Percentiles rank a stretch among this genome's conserved stretches.
Conservation (phyloP, 805 yeast species). For the Saccharomyces kudriavzevii region DNA sequence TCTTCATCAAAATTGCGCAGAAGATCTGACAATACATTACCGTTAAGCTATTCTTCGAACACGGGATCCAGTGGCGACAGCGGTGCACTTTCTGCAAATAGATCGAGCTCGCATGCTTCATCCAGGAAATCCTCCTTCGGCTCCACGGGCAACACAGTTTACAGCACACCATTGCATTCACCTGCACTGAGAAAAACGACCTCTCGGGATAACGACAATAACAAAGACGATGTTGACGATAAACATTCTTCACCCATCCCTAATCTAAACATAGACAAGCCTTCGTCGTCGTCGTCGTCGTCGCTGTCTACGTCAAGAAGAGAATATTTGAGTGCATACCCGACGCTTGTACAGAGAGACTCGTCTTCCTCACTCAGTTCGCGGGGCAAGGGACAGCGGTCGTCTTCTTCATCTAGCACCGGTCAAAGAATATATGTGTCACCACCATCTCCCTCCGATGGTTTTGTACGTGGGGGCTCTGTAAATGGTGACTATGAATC, state of each 20-base stretch:
- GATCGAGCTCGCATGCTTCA: constrained; percentile 17
- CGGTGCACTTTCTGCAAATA: constrained; percentile 5
- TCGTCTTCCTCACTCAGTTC: background rate
- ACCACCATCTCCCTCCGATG: background rate
- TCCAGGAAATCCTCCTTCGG: constrained; percentile 21
- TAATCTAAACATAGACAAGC: background rate
- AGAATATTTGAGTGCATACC: background rate
- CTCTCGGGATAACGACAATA: background rate
- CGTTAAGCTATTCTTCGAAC: background rate
- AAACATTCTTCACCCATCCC: background rate
- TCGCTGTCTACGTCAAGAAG: background rate
- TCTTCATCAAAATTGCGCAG: constrained; percentile 13
- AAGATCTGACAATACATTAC: constrained; percentile 7
- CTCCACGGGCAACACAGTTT: constrained; percentile 18
- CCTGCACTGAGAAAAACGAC: constrained; percentile 13
- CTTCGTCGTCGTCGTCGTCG: background rate
- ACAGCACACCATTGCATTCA: constrained; percentile 22
- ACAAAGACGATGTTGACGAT: background rate
- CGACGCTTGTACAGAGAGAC: background rate
- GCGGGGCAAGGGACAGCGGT: background rate
- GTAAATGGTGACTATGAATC: background rate
- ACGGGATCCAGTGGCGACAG: background rate
- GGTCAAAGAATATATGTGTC: background rate
- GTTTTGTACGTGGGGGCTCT: background rate
- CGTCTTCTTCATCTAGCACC: background rate